These are phyloP conservation scores for Piloderma croceum DNA, from an alignment of 768 basidiomycete genomes.

Conservation along the genomic window DNA sequence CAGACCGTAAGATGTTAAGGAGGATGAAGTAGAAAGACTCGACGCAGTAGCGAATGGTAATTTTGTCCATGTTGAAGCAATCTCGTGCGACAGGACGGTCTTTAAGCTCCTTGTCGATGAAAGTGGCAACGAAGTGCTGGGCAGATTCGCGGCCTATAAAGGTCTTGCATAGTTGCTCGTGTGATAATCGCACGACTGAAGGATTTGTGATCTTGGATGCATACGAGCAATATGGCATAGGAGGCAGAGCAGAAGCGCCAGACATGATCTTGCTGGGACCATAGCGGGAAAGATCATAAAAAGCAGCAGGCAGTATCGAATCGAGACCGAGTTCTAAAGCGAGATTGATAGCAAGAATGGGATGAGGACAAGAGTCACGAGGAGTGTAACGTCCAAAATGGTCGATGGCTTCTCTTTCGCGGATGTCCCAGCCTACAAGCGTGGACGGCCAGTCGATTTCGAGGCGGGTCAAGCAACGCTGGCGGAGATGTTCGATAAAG, in stretches of 20 bases:
- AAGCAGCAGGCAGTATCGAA: conserved; percentile 59
- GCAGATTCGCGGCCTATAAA: conserved; percentile 61
- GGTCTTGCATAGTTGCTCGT: conserved; percentile 33
- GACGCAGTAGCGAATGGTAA: conserved; percentile 36
- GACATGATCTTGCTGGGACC: conserved; percentile 61
- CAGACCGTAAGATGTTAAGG: conserved; percentile 63
- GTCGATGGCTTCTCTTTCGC: conserved; percentile 54
- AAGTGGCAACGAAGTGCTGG: conserved; percentile 56
- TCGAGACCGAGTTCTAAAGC: conserved; percentile 57
- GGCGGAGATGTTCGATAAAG: conserved; percentile 60
- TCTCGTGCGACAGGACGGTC: conserved; percentile 40
- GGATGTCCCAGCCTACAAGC: conserved; percentile 61
- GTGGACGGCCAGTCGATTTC: conserved; percentile 62
- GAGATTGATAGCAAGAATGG: conserved; percentile 64
- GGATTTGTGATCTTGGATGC: conserved; percentile 8
- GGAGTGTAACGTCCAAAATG: conserved; percentile 50
- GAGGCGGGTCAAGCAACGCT: conserved; percentile 55
- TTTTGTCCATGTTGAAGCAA: conserved; percentile 38
- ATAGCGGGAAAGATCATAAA: conserved; percentile 72
- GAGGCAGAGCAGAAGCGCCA: conserved; percentile 7
- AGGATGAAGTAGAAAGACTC: conserved; percentile 75
- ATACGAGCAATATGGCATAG: too few relatives aligned
- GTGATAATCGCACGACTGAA: conserved; percentile 28
- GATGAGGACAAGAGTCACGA: conserved; percentile 55
- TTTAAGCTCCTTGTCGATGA: conserved; percentile 53